Base-by-base conservation (phyloP, 805 yeast genomes). In the Metschnikowia cubensis region DNA sequence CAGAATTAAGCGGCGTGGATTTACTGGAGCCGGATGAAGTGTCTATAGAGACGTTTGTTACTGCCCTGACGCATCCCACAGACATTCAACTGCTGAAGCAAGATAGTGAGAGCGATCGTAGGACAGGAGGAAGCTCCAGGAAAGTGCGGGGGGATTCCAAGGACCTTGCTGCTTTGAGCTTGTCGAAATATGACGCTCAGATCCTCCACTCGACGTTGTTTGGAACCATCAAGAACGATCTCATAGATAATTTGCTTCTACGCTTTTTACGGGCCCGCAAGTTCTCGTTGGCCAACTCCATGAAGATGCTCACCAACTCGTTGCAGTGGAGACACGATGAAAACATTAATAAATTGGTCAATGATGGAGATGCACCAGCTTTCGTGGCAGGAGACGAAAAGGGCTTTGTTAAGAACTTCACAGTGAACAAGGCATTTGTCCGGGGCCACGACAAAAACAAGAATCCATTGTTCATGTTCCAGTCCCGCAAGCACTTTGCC, bases 251-350 rank as follows among this genome's bases (percentile, higher is more conserved):
- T 59, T 67, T 84, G 57, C 45, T 89, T 31, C 74, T 91, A 61
- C 79, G 96, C 60, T 91, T 85, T 60, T 68, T 88, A 22, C 77
- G 96, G 58, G 97, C 97, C 35, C 83, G 97, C 69, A 89, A 89
- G 69, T 89, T 89, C 84, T 82, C 86, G 56, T 75, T 83, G 20
- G 84, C 82, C 57, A 80, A 83, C 60, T 76, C 89, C 0, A 64
- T 87, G 50, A 71, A 73, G 18, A 89, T 90, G 96, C 61, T 89
- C 45, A 75, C 84, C n/a, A 74, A 78, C 53, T 84, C 95, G 5
- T 65, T 89, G 57, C 74, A 79, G 53, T 91, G 97, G 96, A 82
- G 97, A 63, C 74, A 76, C 38, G 86, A 80, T 53, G 75, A 76
- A 49, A 71, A 81, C 6, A 52, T 57, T 31, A 89, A 88, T 59